Conservation (phyloP, 192 early-diverging fungal species). For the Umbelopsis sp. region DNA sequence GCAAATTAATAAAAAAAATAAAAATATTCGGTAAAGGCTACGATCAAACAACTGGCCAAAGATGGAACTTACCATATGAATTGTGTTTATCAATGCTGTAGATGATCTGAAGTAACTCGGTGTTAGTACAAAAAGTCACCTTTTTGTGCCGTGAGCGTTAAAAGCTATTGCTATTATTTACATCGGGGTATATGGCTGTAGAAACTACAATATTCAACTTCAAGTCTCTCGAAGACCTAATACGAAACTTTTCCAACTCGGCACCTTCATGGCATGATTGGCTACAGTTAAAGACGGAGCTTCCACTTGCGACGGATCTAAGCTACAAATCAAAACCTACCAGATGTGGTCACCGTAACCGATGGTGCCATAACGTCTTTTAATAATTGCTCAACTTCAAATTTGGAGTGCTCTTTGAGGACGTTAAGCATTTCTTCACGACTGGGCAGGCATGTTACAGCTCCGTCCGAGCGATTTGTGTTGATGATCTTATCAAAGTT, state of each 20-base stretch:
- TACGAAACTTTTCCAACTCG: conserved; percentile 15
- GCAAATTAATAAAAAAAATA: not conserved
- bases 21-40: no score
- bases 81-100: not conserved
- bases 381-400: not conserved
- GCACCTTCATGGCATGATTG: not conserved
- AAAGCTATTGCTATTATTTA: not conserved
- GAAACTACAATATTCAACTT: conserved; percentile 6
- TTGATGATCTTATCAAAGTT: not conserved
- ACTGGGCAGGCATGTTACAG: not conserved
- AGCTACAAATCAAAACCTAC: not conserved
- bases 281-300: not conserved
- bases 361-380: not conserved
- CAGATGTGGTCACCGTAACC: not conserved
- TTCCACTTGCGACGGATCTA: not conserved
- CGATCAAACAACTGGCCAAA: not conserved
- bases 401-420: not conserved
- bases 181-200: not conserved
- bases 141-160: no score
- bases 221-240: conserved; percentile 5
- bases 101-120: not conserved
- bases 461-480: not conserved
- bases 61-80: not conserved
- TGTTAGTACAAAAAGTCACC: no score
- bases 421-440: not conserved